Base-by-base conservation (phyloP, 2,329 filamentous ascomycete genomes). In the Aphanoascus verrucosus region DNA sequence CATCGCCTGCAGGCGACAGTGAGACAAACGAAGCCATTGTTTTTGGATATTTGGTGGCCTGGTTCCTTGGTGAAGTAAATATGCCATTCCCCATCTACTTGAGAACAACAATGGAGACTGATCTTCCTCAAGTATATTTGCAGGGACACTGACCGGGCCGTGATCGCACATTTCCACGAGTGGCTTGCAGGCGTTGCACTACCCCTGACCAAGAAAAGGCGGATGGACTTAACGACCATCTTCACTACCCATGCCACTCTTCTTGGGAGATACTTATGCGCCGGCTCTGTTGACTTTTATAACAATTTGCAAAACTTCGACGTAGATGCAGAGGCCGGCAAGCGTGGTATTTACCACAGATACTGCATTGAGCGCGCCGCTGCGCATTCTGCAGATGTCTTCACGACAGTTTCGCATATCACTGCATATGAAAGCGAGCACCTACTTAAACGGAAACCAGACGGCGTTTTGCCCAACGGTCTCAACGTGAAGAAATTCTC, bases 401-500 rank as follows among this genome's bases (percentile, higher is more conserved):
- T 98, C 74, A 98, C 93, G 19, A 98, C 93, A 1, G 93, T 98
- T 56, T 97, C 91, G 15, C 93, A 97, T 70, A 97, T 98, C 66
- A 98, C 93, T 3, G 93, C 93, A 8, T 97, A 94, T 71, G 93
- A 98, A 73, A 94, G 88, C 64, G 93, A 98, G 75, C 91, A 98
- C 72, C 73, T 98, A 62, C 79, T 98, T 60, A 97, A 97, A 79
- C 85, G 93, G 59, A 97, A 97, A 73, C 93, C 93, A 0, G 93
- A 98, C 63, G 93, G 93, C 41, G 93, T 98, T 5, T 72, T 97
- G 61, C 93, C 93, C 61, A 98, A 98, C 64, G 93, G 93, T 59
- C 78, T 98, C 64, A 98, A 98, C 64, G 93, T 98, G 57, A 96
- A 90, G 72, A 97, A 97, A 71, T 97, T 97, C 74, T 91, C 90